These are phyloP conservation scores for Hyphochytrium catenoides DNA, from an alignment of 352 stramenopile genomes.

Conservation along the genomic window DNA sequence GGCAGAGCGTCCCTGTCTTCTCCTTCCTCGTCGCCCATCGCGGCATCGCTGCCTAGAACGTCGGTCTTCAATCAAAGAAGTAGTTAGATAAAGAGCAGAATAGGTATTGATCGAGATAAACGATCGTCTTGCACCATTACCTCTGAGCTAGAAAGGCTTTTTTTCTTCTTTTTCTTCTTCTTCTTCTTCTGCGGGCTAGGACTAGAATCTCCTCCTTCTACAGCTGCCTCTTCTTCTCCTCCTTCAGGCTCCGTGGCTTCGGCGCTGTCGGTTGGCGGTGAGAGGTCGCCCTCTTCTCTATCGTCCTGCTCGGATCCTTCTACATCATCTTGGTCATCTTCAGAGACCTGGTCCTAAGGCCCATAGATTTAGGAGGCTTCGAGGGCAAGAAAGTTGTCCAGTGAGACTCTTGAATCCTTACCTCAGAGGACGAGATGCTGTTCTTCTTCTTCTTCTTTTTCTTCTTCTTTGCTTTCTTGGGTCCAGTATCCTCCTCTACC, in stretches of 20 bases:
- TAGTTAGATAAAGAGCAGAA: no score
- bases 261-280: slow-evolving; percentile 5
- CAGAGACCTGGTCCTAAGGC: background rate
- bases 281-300: background rate
- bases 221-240: slow-evolving; percentile 16
- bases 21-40: no score
- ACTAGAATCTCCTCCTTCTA: slow-evolving; percentile 5
- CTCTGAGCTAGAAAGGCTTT: no score
- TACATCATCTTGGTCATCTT: background rate
- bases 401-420: background rate
- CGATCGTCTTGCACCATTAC: no score
- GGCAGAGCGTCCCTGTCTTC: no score
- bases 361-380: background rate
- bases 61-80: no score
- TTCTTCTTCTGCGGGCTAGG: no score
- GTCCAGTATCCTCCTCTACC: slow-evolving; percentile 17
- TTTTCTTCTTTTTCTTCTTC: no score
- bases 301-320: slow-evolving; percentile 6
- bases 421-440: slow-evolving; percentile 12
- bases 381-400: background rate
- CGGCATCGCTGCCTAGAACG: no score
- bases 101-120: no score
- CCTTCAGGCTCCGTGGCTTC: slow-evolving; percentile 11
- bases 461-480: slow-evolving; percentile 37
- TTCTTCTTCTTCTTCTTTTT: slow-evolving; percentile 26